These are phyloP conservation scores for Nidula niveotomentosa DNA, from an alignment of 1,284 basidiomycete species.

Conservation along the genomic window DNA sequence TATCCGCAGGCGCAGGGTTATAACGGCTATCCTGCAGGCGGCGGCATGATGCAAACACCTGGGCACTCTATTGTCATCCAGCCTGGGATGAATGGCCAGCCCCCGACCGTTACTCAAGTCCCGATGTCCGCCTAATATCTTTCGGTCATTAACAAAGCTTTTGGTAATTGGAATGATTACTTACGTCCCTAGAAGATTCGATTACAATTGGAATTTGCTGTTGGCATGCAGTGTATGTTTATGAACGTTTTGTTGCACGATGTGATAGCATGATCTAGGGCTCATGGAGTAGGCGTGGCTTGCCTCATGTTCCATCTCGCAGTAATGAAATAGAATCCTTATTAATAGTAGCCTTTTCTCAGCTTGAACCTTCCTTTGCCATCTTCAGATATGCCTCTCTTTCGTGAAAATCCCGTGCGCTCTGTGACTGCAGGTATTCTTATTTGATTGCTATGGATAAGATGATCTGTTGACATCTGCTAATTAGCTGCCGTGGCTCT, in stretches of 20 bases:
- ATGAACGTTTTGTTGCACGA: too few species aligned
- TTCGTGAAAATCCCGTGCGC: constrained; percentile 34
- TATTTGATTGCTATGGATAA: neutral
- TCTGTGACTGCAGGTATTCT: constrained; percentile 32
- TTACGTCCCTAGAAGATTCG: too few species aligned
- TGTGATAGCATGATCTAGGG: too few species aligned
- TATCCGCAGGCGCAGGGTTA: constrained; percentile 25
- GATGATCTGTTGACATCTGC: neutral
- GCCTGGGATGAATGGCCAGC: constrained; percentile 58
- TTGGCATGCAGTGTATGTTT: too few species aligned
- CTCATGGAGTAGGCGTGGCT: too few species aligned
- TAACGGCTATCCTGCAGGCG: constrained; percentile 22
- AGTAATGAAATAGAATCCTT: too few species aligned
- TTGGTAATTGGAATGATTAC: too few species aligned
- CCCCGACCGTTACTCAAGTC: constrained; percentile 62
- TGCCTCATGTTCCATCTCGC: too few species aligned
- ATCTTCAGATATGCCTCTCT: constrained; percentile 22
- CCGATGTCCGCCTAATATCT: constrained; percentile 32
- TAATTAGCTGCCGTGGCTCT: constrained; percentile 31
- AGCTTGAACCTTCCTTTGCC: too few species aligned
- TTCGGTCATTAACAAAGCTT: too few species aligned
- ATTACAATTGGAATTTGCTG: too few species aligned
- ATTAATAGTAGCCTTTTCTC: too few species aligned
- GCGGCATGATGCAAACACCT: constrained; percentile 42
- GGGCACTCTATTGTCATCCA: constrained; percentile 73